Percentiles rank a stretch among this genome's conserved stretches.
Evolutionary conservation across 345 rosid genomes (phyloP).

Genomic region (Eucalyptus pumila): DNA sequence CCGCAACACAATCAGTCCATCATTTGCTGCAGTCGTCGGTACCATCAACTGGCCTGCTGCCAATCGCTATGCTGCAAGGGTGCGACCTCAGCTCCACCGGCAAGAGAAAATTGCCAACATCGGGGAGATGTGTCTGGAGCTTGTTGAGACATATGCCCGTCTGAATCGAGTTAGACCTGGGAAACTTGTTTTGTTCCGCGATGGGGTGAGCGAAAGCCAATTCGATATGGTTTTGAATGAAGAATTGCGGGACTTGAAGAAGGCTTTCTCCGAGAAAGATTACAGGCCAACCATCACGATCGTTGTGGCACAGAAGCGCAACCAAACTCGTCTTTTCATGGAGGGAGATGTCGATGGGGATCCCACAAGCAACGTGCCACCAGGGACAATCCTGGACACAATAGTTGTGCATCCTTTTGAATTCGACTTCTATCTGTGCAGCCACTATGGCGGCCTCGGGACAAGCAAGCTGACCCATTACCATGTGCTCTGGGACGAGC

Average conservation of each 20-base stretch:
- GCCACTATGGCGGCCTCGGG: constrained; percentile 76
- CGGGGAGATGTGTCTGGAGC: constrained; percentile 62
- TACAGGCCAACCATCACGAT: constrained; percentile 63
- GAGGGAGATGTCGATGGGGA: constrained; percentile 21
- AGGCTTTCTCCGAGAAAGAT: constrained; percentile 4
- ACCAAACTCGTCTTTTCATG: constrained; percentile 73
- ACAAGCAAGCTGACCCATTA: constrained; percentile 90
- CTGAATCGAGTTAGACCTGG: constrained; percentile 30
- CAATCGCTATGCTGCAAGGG: constrained; percentile 68
- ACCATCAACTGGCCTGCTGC: constrained; percentile 87
- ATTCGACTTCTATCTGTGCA: constrained; percentile 74
- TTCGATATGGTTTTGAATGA: constrained; percentile 84
- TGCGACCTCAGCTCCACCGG: constrained; percentile 49
- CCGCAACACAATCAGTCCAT: constrained; percentile 42
- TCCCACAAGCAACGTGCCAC: constrained; percentile 41
- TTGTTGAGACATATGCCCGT: constrained; percentile 28
- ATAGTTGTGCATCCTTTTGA: constrained; percentile 61
- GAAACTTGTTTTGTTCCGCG: constrained; percentile 69
- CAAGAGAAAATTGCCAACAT: constrained; percentile 54
- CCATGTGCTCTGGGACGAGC: constrained; percentile 67
- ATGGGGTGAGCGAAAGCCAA: constrained; percentile 86
- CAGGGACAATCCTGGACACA: constrained; percentile 83
- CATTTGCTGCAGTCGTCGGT: constrained; percentile 80
- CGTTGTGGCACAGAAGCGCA: constrained; percentile 79
- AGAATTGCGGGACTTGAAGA: constrained; percentile 52